A percentile compares a stretch with the other conserved stretches of the same genome.
Evolutionary conservation across 257 asterid genomes (phyloP).

Genomic region (Capsicum baccatum): DNA sequence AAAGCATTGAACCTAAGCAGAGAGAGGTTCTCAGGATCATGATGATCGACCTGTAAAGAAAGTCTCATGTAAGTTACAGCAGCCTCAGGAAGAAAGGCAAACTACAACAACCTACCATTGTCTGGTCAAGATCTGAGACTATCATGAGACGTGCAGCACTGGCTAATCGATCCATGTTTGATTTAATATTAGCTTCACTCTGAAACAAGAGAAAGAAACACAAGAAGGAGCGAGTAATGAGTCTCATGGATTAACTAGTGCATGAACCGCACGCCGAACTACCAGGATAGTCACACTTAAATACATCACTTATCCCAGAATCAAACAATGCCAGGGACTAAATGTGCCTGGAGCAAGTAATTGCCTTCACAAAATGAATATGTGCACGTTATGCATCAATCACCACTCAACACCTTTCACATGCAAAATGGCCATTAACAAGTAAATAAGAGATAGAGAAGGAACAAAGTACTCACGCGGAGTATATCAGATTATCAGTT

Average conservation of each 20-base stretch:
- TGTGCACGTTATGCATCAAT: background rate
- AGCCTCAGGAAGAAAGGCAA: slow-evolving; percentile 10
- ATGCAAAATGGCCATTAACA: background rate
- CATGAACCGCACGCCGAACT: background rate
- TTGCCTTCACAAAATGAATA: background rate
- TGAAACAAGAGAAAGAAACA: slow-evolving; percentile 35
- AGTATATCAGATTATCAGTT: background rate
- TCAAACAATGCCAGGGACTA: background rate
- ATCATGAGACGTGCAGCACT: slow-evolving; percentile 83
- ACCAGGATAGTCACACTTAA: background rate
- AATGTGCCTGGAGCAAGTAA: background rate
- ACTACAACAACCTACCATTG: slow-evolving; percentile 66
- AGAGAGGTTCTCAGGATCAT: slow-evolving; percentile 74
- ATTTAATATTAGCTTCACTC: slow-evolving; percentile 47
- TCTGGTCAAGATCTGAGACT: slow-evolving; percentile 95
- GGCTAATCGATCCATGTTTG: slow-evolving; percentile 70
- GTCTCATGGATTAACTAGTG: background rate
- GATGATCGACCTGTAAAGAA: slow-evolving; percentile 85
- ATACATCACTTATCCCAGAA: background rate
- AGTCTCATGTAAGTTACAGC: slow-evolving; percentile 31
- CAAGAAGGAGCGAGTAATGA: background rate
- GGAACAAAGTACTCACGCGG: background rate
- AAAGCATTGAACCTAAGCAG: slow-evolving; percentile 93
- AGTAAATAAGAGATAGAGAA: slow-evolving; percentile 3
- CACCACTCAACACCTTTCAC: background rate